Base-by-base conservation (phyloP, 192 early-diverging fungal genomes). In the Obelidium mucronatum region DNA sequence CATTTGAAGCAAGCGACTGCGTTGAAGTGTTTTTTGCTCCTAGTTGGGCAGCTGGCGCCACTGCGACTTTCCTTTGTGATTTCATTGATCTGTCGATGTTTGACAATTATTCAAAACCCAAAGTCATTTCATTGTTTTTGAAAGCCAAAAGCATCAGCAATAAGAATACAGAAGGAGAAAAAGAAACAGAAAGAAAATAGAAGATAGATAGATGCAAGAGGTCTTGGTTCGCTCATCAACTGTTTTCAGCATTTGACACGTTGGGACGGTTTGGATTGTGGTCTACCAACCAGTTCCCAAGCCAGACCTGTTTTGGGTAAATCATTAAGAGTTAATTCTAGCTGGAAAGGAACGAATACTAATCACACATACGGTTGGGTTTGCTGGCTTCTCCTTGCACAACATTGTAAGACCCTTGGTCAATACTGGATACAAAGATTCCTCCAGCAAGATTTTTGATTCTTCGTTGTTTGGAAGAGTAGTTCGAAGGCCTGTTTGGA, bases 331-430 rank as follows among this genome's bases (percentile, higher is more conserved):
- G 2, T 2, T 24, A 71, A 75, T 58, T 31, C 55, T 44, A 34
- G 15, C 31, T 22, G 17, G 33, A 39, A 48, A 44, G 65, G 42
- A 64, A 40, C n/a, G 19, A n/a, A 74, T 35, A 30, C 13, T 31
- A 36, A 26, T 2, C 42, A n/a, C 17, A 48, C 67, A 40, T 75
- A 84, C 83, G 30, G 81, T 80, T 39, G 87, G 87, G 44, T 86
- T 84, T 33, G 78, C 80, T 6, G 87, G 87, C 64, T 88, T 88
- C 62, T 80, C 83, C 63, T 88, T 85, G 79, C 82, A 86, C 39
- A 88, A 56, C 69, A 82, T 78, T 17, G 87, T 86, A n/a, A 88
- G 78, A 1, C 87, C 87, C 35, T 84, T 73, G 22, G 81, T 60
- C 26, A 88, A 71, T 2, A 78, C 74, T 26, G 87, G 87, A 64